phyloP scores from a whole-genome alignment of 2,329 filamentous ascomycete species.

The Trichoderma atrobrunneum region DNA sequence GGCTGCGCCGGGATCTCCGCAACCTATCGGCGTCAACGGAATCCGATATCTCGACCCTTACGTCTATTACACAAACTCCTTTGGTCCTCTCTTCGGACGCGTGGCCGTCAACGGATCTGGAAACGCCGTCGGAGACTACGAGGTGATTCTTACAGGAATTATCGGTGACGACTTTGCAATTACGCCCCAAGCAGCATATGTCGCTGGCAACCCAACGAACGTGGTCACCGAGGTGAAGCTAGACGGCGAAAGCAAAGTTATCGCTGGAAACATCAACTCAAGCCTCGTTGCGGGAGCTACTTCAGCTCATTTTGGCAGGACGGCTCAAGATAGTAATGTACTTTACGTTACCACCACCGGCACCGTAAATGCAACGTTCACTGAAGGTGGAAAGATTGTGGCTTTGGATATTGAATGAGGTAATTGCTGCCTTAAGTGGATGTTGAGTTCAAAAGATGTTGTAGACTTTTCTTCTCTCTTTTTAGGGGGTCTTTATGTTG shows the following conservation, averaged over 20 bases:
- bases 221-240: not conserved
- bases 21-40: not conserved
- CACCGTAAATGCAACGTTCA: not conserved
- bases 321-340: not conserved
- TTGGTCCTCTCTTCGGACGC: not conserved
- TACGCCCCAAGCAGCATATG: not conserved
- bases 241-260: not conserved
- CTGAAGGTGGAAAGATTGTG: not conserved
- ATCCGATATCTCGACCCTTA: not conserved
- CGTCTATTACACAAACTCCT: not conserved
- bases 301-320: not conserved
- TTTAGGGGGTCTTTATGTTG: not conserved
- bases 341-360: not conserved
- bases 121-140: not conserved
- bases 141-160: not conserved
- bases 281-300: not conserved
- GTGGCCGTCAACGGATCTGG: not conserved
- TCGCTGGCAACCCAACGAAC: not conserved
- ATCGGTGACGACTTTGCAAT: not conserved
- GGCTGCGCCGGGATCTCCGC: not conserved
- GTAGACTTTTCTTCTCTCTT: not conserved
- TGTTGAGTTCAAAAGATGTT: not conserved
- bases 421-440: not conserved
- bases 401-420: not conserved
- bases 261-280: not conserved